Evolutionary conservation across 1,284 basidiomycete species (phyloP).

Genomic region (Coniophora puteana): DNA sequence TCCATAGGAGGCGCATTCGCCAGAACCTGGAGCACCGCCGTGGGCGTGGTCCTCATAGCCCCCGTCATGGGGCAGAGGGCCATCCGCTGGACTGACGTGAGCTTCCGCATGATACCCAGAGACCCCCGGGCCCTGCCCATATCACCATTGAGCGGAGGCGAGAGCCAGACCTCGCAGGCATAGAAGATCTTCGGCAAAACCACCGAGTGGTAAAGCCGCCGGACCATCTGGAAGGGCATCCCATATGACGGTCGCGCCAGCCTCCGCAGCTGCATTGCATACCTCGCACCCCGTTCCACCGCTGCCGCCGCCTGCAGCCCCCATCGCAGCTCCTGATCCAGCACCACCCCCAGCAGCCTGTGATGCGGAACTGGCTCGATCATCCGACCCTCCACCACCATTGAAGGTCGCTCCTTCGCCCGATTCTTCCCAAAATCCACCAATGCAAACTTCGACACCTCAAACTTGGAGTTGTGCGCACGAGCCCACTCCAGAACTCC

Average conservation of each 20-base stretch:
- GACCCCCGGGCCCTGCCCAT: not conserved
- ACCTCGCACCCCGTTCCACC: constrained; percentile 1
- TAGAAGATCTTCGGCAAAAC: constrained; percentile 26
- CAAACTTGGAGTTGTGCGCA: constrained; percentile 9
- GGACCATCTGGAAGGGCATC: not conserved
- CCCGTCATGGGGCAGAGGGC: not conserved
- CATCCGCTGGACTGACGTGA: constrained; percentile 26
- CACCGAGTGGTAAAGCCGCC: constrained; percentile 18
- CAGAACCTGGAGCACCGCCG: not conserved
- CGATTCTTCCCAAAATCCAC: constrained; percentile 8
- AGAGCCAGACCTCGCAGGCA: constrained; percentile 25
- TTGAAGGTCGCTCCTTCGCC: not conserved
- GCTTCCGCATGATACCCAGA: not conserved
- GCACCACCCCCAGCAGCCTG: constrained; percentile 5
- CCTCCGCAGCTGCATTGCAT: constrained; percentile 5
- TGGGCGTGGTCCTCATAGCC: not conserved
- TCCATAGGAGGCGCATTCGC: too few relatives aligned
- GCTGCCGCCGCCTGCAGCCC: not conserved
- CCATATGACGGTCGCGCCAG: not conserved
- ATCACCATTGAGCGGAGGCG: constrained; percentile 1
- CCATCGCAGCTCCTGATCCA: constrained; percentile 6
- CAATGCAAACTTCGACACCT: constrained; percentile 10
- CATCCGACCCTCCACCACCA: not conserved
- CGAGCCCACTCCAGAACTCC: constrained; percentile 5
- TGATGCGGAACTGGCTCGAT: not conserved